Evolutionary conservation across 192 early-diverging fungal species (phyloP).

Genomic region (Pilaira anomala): DNA sequence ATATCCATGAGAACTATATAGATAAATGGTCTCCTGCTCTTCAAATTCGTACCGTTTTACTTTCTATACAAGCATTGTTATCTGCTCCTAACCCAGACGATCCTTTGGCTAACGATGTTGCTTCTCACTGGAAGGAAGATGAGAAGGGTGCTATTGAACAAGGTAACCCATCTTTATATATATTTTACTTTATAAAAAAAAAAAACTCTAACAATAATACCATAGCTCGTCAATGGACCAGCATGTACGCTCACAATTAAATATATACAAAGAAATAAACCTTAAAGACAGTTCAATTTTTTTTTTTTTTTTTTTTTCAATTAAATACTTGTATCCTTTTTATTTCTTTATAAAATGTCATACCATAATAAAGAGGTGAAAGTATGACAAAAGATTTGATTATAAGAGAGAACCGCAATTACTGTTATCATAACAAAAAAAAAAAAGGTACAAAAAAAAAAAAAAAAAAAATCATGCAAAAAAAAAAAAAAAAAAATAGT

Average conservation of each 20-base stretch:
- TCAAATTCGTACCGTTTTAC: constrained; percentile 95
- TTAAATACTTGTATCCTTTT: no score
- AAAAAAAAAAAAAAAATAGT: no score
- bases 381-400: no score
- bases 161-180: constrained; percentile 41
- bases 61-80: constrained; percentile 94
- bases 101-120: constrained; percentile 97
- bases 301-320: background rate
- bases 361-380: no score
- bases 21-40: constrained; percentile 99
- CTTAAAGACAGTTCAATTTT: background rate
- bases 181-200: background rate
- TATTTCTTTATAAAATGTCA: no score
- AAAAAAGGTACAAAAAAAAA: no score
- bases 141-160: constrained; percentile 88
- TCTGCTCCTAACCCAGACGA: constrained; percentile 99
- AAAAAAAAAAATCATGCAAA: no score
- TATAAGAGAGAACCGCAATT: no score
- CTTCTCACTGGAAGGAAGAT: constrained; percentile 98
- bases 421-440: no score
- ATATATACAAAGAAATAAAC: constrained; percentile 6
- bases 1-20: constrained; percentile 37
- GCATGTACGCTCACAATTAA: constrained; percentile 27
- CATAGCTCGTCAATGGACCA: constrained; percentile 28
- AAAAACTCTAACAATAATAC: background rate